A percentile compares a stretch with the other conserved stretches of the same genome.
Conservation (phyloP, 768 basidiomycete genomes). For the Leucosporidium scottii region DNA sequence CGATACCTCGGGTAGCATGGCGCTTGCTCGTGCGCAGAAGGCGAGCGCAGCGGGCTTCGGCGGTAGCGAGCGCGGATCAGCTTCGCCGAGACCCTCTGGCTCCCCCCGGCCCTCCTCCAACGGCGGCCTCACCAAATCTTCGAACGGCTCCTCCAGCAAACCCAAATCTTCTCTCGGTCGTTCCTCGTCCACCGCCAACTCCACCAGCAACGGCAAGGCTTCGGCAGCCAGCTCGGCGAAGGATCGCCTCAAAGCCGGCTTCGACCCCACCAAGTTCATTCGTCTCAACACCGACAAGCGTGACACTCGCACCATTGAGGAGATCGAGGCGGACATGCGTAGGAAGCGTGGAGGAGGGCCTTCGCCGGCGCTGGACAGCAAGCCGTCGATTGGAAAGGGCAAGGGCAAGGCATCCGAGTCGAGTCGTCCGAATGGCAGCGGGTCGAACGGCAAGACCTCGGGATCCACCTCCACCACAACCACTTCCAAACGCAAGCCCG, state of each 20-base stretch:
- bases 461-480: background rate
- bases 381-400: background rate
- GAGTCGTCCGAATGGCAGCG: background rate
- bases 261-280: constrained; percentile 15
- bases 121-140: background rate
- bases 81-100: constrained; percentile 1
- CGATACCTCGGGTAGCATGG: constrained; percentile 22
- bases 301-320: constrained; percentile 37
- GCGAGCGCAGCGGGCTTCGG: background rate
- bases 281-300: constrained; percentile 33
- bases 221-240: background rate
- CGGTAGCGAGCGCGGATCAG: background rate
- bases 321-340: constrained; percentile 34
- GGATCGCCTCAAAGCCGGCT: constrained; percentile 28
- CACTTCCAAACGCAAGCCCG: background rate
- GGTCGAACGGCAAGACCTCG: background rate
- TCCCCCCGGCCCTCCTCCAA: background rate
- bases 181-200: background rate
- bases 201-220: background rate
- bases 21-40: constrained; percentile 16
- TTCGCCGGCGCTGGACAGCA: background rate
- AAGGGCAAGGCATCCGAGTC: background rate
- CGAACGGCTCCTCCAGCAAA: background rate
- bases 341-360: constrained; percentile 10
- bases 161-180: background rate